phyloP scores from a whole-genome alignment of 2,329 filamentous ascomycete species.

The Ascochyta koolunga region DNA sequence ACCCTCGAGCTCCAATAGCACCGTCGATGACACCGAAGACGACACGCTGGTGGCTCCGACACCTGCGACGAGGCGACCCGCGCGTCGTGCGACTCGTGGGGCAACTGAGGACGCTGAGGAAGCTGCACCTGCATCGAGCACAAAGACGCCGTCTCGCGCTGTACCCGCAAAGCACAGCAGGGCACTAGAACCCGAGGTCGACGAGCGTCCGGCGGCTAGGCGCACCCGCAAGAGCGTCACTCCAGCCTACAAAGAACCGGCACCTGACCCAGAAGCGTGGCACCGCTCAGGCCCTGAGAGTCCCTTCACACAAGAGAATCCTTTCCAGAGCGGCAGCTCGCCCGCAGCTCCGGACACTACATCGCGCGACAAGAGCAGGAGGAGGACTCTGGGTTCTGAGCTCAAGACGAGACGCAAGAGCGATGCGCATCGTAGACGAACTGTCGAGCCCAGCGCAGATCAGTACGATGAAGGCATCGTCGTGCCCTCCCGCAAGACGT shows the following conservation, averaged over 20 bases:
- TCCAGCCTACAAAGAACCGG: constrained; percentile 52
- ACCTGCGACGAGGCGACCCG: constrained; percentile 32
- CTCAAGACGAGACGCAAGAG: constrained; percentile 52
- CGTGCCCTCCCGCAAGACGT: constrained; percentile 62
- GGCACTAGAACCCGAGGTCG: constrained; percentile 43
- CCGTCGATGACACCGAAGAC: constrained; percentile 61
- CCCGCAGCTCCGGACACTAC: constrained; percentile 54
- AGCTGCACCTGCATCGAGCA: constrained; percentile 23
- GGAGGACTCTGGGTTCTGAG: constrained; percentile 57
- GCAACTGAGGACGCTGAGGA: constrained; percentile 45
- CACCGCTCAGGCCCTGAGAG: constrained; percentile 57
- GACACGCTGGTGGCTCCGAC: constrained; percentile 54
- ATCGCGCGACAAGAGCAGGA: constrained; percentile 53
- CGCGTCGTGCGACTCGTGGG: constrained; percentile 50
- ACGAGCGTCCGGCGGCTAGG: constrained; percentile 42
- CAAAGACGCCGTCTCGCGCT: constrained; percentile 45
- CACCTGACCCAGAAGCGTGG: constrained; percentile 58
- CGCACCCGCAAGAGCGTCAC: constrained; percentile 49
- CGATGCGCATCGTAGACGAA: constrained; percentile 51
- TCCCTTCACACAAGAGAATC: constrained; percentile 87
- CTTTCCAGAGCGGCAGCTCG: constrained; percentile 86
- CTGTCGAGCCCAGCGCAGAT: constrained; percentile 49
- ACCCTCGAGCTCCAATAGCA: constrained; percentile 68
- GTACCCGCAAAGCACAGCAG: constrained; percentile 54
- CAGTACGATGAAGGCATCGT: constrained; percentile 60